Base-by-base conservation (phyloP, 2,329 filamentous ascomycete species). In the Cladosporium oxysporum region DNA sequence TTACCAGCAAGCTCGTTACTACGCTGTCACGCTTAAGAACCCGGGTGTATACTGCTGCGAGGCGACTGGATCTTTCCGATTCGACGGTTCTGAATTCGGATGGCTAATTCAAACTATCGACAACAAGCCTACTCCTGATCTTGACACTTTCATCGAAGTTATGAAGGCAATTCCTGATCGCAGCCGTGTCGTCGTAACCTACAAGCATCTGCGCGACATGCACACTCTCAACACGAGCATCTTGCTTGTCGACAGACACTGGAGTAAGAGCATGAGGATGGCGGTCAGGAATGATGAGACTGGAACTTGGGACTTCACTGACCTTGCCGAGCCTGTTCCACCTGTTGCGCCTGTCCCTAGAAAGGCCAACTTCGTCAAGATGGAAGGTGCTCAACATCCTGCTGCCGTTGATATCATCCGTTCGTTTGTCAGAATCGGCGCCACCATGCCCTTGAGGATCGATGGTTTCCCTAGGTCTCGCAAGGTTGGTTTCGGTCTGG, bases 381-480 rank as follows among this genome's bases (percentile, higher is more conserved):
- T 99, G 69, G 91, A 94, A 72, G 92, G 95, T 71, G 90, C 94
- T 67, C 91, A 90, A 66, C 90, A 97, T 76, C 89, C 92, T 28
- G 91, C 92, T 21, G 93, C 95, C n/a, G 93, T 93, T 2, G 92
- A 97, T 71, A 87, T 99, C 68, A 91, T 99, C 47, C 90, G 91
- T 71, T 97, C 93, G 76, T 98, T 99, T 76, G 94, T 99, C 29
- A 90, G 95, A 47, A 91, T 99, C 64, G 90, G 91, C 69, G 96
- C 93, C 73, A 91, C 90, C 28, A 94, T 99, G 90, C 95, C 95
- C 0, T 83, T 99, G 68, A 98, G 98, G 83, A 85, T 99, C 11
- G 95, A 99, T 76, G 95, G 95, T n/a, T 99, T 97, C 77, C 96
- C 95, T 6, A 92, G 95, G 77, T 92, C 95, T 71, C 87, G 93